Conservation (phyloP, 345 rosid genomes). For the Pseudoturritis turrita region DNA sequence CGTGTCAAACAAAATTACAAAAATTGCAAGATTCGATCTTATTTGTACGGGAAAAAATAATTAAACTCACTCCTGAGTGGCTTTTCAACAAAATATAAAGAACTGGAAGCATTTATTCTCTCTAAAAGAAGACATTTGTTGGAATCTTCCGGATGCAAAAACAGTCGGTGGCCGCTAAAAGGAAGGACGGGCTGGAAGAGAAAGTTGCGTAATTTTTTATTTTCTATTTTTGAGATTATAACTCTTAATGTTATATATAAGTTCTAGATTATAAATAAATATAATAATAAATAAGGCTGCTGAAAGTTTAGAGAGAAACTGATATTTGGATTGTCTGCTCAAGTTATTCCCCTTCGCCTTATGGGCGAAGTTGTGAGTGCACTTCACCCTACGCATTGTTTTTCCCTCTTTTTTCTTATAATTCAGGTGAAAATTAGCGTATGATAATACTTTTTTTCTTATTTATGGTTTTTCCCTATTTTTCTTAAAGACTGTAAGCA, state of each 20-base stretch:
- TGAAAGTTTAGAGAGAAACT: background rate
- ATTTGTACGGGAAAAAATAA: background rate
- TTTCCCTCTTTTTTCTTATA: background rate
- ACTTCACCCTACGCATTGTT: no score
- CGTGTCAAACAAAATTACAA: no score
- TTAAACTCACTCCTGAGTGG: background rate
- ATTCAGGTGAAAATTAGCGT: background rate
- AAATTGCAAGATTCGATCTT: background rate
- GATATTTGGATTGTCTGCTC: background rate
- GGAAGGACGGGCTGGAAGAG: background rate
- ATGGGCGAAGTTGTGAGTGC: background rate
- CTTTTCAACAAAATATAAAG: background rate
- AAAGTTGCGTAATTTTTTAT: background rate
- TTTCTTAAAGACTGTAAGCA: background rate
- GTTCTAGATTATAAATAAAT: background rate
- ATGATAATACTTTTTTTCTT: background rate
- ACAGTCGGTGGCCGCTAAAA: slow-evolving; percentile 18
- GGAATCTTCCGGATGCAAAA: background rate
- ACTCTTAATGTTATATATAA: background rate
- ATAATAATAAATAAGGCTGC: background rate
- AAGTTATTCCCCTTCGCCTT: background rate
- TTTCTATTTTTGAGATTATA: background rate
- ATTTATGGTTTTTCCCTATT: background rate
- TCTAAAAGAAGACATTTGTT: slow-evolving; percentile 7
- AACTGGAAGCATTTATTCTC: slow-evolving; percentile 18